A percentile compares a stretch with the other conserved stretches of the same genome.
These are phyloP conservation scores for Protomyces lactucae-debilis DNA, from an alignment of 1,139 yeast genomes.

Conservation along the genomic window DNA sequence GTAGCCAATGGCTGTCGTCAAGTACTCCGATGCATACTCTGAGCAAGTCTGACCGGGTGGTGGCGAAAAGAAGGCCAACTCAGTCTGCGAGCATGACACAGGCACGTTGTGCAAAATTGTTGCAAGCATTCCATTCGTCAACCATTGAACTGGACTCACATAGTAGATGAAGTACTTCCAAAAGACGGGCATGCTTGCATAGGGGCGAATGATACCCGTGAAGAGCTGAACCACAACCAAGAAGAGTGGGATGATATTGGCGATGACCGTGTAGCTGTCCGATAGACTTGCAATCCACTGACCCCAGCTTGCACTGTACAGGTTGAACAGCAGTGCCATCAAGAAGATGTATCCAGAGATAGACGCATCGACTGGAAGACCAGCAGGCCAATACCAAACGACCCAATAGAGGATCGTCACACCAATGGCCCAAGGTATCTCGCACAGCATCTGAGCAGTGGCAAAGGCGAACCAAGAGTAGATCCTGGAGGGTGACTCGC, in stretches of 20 bases:
- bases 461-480: conserved; percentile 60
- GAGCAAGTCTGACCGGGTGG: conserved; percentile 59
- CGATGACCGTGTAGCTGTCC: conserved; percentile 60
- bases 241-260: conserved; percentile 50
- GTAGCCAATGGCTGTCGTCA: conserved; percentile 47
- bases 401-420: conserved; percentile 52
- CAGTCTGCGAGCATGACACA: conserved; percentile 53
- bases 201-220: conserved; percentile 65
- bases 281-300: conserved; percentile 47
- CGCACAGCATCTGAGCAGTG: conserved; percentile 50
- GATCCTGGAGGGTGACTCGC: conserved; percentile 61
- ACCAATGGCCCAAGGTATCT: conserved; percentile 53
- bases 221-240: conserved; percentile 49
- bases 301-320: conserved; percentile 24
- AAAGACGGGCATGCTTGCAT: conserved; percentile 56
- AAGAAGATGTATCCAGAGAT: conserved; percentile 51
- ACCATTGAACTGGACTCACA: conserved; percentile 63
- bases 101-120: conserved; percentile 52
- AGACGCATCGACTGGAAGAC: conserved; percentile 51
- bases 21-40: conserved; percentile 45
- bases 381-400: conserved; percentile 55
- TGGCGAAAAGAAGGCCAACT: conserved; percentile 52
- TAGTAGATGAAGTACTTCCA: conserved; percentile 62
- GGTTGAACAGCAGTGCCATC: conserved; percentile 49
- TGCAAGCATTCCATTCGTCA: conserved; percentile 55